Conservation (phyloP, 129 eudicot species). For the Solidago caesia region DNA sequence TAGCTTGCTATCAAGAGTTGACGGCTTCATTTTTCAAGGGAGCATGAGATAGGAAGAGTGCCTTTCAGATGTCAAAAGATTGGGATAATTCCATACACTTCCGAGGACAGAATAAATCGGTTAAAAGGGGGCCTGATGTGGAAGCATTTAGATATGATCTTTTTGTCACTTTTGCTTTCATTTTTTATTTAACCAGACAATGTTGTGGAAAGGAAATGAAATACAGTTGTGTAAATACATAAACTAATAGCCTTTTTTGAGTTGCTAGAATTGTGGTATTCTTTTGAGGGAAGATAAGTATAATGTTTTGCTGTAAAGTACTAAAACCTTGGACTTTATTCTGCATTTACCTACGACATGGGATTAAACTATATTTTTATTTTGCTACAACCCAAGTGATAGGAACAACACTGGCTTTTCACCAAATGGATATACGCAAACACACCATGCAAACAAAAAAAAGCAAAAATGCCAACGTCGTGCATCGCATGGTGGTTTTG, state of each 20-base stretch:
- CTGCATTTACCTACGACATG: too few relatives aligned
- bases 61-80: neutral
- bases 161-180: neutral
- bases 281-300: conserved; percentile 8
- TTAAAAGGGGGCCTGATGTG: conserved; percentile 14
- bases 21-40: neutral
- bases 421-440: too few relatives aligned
- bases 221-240: too few relatives aligned
- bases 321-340: too few relatives aligned
- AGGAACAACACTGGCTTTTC: too few relatives aligned
- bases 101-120: neutral
- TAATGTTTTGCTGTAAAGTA: too few relatives aligned
- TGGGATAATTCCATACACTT: neutral
- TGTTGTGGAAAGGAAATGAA: conserved; percentile 13
- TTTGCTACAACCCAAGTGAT: too few relatives aligned
- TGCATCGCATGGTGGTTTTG: too few relatives aligned
- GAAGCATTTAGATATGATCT: neutral
- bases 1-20: neutral
- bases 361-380: too few relatives aligned
- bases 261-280: conserved; percentile 8
- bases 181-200: conserved; percentile 17
- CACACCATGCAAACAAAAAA: too few relatives aligned
- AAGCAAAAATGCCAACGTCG: too few relatives aligned
- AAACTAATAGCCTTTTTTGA: neutral
- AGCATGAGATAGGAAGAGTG: conserved; percentile 2